These are phyloP conservation scores for Boletus reticulatus DNA, from an alignment of 768 basidiomycete species.

Conservation along the genomic window DNA sequence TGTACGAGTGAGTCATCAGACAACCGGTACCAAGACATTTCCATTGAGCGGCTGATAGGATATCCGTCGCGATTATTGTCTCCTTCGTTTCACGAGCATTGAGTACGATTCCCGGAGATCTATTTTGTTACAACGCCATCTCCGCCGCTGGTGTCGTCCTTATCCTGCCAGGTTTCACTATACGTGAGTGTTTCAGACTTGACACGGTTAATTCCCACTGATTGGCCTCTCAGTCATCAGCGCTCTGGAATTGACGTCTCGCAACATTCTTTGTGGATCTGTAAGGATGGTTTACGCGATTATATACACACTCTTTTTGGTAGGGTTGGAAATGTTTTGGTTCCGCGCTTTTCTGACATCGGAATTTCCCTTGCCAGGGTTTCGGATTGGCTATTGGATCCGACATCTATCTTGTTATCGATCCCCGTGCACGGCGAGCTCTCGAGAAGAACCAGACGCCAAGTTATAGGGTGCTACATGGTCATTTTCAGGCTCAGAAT, in stretches of 20 bases:
- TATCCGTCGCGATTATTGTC: constrained; percentile 80
- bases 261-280: constrained; percentile 77
- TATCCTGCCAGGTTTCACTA: constrained; percentile 85
- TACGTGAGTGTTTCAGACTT: constrained; percentile 49
- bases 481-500: constrained; percentile 49
- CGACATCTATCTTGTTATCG: constrained; percentile 73
- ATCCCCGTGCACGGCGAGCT: constrained; percentile 48
- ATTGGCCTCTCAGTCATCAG: constrained; percentile 54
- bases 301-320: constrained; percentile 81
- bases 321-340: constrained; percentile 28
- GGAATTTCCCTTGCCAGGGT: constrained; percentile 44
- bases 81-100: constrained; percentile 80
- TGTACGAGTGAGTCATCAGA: constrained; percentile 74
- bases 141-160: constrained; percentile 89
- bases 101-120: constrained; percentile 66
- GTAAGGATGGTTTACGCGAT: constrained; percentile 84
- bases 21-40: background rate
- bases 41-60: constrained; percentile 41
- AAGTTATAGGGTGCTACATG: constrained; percentile 50
- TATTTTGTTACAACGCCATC: constrained; percentile 89
- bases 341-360: constrained; percentile 4
- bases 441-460: constrained; percentile 31
- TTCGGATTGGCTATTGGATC: constrained; percentile 84
- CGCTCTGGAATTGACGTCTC: constrained; percentile 77
- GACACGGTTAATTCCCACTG: background rate